These are phyloP conservation scores for Hordeum marinum DNA, from an alignment of 176 grass and related monocot species.

Conservation along the genomic window DNA sequence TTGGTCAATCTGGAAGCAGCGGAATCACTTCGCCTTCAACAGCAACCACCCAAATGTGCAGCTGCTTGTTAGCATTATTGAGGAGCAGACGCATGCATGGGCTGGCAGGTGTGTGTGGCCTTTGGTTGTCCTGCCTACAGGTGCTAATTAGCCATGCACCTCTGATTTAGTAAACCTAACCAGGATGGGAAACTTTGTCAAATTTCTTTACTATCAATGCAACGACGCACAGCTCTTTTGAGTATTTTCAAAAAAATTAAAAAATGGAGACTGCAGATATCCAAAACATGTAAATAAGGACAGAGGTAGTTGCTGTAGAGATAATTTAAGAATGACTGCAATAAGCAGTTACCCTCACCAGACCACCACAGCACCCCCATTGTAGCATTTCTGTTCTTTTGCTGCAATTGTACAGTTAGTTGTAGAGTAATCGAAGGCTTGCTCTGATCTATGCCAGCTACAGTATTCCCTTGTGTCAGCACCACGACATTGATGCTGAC, in stretches of 20 bases:
- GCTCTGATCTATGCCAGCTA: not conserved
- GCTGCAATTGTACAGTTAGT: not conserved
- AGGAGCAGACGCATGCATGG: not conserved
- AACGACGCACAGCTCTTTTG: not conserved
- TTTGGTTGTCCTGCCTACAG: not conserved
- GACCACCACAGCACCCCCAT: not conserved
- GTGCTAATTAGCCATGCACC: not conserved
- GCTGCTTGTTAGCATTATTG: conserved; percentile 4
- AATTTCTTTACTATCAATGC: not conserved
- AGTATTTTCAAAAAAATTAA: not conserved
- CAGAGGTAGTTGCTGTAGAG: not conserved
- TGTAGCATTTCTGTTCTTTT: conserved; percentile 6
- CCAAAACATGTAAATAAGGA: not conserved
- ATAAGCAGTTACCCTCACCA: not conserved
- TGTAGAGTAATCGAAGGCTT: not conserved
- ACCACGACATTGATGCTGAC: too few relatives aligned
- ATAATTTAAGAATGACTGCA: not conserved
- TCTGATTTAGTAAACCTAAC: not conserved
- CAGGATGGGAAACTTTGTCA: not conserved
- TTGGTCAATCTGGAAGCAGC: not conserved
- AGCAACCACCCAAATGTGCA: not conserved
- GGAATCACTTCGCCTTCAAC: not conserved
- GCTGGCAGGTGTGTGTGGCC: not conserved
- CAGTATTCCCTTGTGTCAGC: not conserved
- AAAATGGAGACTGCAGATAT: not conserved